Conservation (phyloP, 306 rosid species). For the Ammopiptanthus mongolicus region DNA sequence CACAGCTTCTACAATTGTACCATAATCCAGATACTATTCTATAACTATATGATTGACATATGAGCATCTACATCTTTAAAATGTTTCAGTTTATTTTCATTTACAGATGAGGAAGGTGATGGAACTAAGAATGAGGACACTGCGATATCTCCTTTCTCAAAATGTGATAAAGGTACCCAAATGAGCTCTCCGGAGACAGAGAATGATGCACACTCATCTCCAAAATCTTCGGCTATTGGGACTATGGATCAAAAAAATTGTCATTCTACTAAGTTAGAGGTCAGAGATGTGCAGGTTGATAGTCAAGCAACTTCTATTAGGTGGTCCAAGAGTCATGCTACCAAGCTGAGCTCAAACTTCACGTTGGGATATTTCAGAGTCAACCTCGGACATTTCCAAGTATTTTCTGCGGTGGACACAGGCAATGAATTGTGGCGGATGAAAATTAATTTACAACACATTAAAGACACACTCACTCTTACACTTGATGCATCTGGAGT, state of each 20-base stretch:
- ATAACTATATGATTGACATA: neutral
- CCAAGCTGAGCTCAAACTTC: slow-evolving; percentile 33
- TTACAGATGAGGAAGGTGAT: slow-evolving; percentile 45
- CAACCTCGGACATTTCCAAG: slow-evolving; percentile 54
- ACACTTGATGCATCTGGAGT: neutral
- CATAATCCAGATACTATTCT: neutral
- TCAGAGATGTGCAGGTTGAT: slow-evolving; percentile 83
- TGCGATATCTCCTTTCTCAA: slow-evolving; percentile 32
- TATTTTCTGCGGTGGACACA: slow-evolving; percentile 38
- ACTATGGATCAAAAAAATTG: slow-evolving; percentile 30
- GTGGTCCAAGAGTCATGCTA: slow-evolving; percentile 39
- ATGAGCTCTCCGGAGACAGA: slow-evolving; percentile 46
- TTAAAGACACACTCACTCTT: neutral
- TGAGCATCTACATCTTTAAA: slow-evolving; percentile 1
- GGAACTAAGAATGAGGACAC: slow-evolving; percentile 28
- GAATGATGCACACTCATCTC: too few relatives aligned
- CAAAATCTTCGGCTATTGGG: slow-evolving; percentile 31
- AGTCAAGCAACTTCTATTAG: slow-evolving; percentile 43
- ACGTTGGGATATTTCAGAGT: slow-evolving; percentile 46
- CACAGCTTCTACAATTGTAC: neutral
- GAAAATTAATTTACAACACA: slow-evolving; percentile 3
- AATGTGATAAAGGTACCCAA: slow-evolving; percentile 64
- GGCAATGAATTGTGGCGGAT: neutral
- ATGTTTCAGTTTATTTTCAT: too few relatives aligned
- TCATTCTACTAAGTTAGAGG: slow-evolving; percentile 37